Percentiles rank a stretch among this genome's conserved stretches.
Conservation (phyloP, 331 rosid species). For the Prunus yedoensis region DNA sequence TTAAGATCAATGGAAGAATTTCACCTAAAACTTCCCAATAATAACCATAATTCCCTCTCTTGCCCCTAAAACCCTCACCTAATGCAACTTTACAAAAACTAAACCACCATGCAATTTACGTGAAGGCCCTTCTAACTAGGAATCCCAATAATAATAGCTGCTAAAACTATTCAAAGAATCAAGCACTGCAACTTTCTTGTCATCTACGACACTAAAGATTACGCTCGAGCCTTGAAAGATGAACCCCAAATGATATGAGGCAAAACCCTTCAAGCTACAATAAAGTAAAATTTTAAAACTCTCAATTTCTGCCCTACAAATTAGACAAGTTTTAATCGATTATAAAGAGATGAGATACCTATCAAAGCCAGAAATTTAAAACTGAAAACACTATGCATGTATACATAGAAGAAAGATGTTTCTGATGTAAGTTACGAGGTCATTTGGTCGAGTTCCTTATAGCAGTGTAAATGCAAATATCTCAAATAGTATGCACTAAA, state of each 20-base stretch:
- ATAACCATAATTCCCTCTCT: not conserved
- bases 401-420: not conserved
- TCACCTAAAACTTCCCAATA: not conserved
- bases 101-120: not conserved
- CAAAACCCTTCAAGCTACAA: conserved; percentile 2
- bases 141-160: not conserved
- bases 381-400: not conserved
- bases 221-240: not conserved
- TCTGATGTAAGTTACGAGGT: not conserved
- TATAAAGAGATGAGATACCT: not conserved
- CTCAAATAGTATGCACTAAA: not conserved
- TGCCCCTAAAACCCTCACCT: not conserved
- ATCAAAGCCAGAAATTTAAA: not conserved
- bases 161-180: not conserved
- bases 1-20: not conserved
- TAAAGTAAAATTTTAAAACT: not conserved
- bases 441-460: not conserved
- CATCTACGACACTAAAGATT: not conserved
- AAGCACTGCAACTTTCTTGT: not conserved
- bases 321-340: not conserved
- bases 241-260: not conserved
- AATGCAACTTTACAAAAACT: not conserved
- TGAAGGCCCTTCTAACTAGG: not conserved
- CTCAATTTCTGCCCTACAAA: not conserved
- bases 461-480: not conserved